Percentiles rank a stretch among this genome's conserved stretches.
phyloP scores from a whole-genome alignment of 495 filamentous ascomycete species.

The Penicillium riverlandense region DNA sequence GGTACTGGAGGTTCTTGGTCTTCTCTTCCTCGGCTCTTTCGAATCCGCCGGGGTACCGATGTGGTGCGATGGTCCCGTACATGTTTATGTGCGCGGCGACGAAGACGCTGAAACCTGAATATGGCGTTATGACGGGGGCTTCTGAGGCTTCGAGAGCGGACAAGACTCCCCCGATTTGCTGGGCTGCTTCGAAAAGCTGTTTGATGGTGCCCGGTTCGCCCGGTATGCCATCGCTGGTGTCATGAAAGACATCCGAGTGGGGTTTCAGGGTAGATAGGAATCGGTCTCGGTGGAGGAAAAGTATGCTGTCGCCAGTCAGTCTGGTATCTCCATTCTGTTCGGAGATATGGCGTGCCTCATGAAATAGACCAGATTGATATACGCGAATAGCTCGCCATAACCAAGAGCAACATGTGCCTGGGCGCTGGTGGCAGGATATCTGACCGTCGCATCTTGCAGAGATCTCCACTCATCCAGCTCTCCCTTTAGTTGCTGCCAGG shows the following conservation, averaged over 20 bases:
- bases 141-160: constrained; percentile 28
- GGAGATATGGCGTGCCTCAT: constrained; percentile 26
- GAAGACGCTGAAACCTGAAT: constrained; percentile 39
- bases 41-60: constrained; percentile 30
- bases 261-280: constrained; percentile 29
- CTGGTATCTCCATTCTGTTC: no score
- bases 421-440: constrained; percentile 29
- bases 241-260: constrained; percentile 17
- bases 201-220: constrained; percentile 20
- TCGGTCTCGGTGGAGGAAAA: constrained; percentile 37
- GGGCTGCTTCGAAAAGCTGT: constrained; percentile 31
- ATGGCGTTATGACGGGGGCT: constrained; percentile 35
- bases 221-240: constrained; percentile 11
- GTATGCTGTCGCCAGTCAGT: constrained; percentile 12
- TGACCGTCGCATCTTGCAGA: constrained; percentile 32
- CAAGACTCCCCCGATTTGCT: constrained; percentile 29
- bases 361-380: constrained; percentile 38
- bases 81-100: constrained; percentile 41
- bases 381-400: constrained; percentile 37
- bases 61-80: constrained; percentile 35
- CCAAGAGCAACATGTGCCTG: constrained; percentile 37
- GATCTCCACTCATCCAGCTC: constrained; percentile 38
- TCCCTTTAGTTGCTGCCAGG: constrained; percentile 26
- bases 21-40: constrained; percentile 33
- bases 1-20: constrained; percentile 26